Conservation (phyloP, 768 basidiomycete species). For the Lentinus tigrinus region DNA sequence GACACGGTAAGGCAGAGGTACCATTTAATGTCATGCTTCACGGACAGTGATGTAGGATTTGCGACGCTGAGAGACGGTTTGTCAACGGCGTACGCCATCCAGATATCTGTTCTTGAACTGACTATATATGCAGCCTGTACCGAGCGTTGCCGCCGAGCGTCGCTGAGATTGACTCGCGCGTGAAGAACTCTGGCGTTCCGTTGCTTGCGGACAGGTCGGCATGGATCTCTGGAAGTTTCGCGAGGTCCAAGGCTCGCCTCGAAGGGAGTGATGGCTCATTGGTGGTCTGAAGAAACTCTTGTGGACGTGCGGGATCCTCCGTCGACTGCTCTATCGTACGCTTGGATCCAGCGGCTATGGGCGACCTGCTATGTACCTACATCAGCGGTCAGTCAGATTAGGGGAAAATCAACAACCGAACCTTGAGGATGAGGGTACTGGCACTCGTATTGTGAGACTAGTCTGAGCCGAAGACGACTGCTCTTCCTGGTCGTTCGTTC, state of each 20-base stretch:
- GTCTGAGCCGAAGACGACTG: too few relatives aligned
- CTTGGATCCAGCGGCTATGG: too few relatives aligned
- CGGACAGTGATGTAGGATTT: slow-evolving; percentile 28
- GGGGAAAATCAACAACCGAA: too few relatives aligned
- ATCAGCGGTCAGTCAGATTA: too few relatives aligned
- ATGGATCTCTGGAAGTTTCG: background rate
- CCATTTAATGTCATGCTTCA: slow-evolving; percentile 31
- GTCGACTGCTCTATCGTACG: too few relatives aligned
- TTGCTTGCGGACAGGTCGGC: background rate
- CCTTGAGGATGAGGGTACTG: too few relatives aligned
- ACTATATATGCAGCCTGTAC: background rate
- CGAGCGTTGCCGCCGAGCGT: background rate
- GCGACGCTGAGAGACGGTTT: background rate
- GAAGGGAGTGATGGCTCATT: background rate
- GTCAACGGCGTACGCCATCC: background rate
- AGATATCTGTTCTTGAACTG: background rate
- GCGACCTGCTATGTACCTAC: too few relatives aligned
- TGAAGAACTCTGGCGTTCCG: background rate
- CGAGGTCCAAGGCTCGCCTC: background rate
- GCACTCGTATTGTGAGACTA: too few relatives aligned
- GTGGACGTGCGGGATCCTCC: too few relatives aligned
- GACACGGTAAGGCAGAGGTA: slow-evolving; percentile 49
- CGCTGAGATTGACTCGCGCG: background rate
- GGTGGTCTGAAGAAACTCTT: too few relatives aligned
- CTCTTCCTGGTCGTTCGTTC: too few relatives aligned